Conservation (phyloP, 495 filamentous ascomycete genomes). For the Coniosporium apollinis region DNA sequence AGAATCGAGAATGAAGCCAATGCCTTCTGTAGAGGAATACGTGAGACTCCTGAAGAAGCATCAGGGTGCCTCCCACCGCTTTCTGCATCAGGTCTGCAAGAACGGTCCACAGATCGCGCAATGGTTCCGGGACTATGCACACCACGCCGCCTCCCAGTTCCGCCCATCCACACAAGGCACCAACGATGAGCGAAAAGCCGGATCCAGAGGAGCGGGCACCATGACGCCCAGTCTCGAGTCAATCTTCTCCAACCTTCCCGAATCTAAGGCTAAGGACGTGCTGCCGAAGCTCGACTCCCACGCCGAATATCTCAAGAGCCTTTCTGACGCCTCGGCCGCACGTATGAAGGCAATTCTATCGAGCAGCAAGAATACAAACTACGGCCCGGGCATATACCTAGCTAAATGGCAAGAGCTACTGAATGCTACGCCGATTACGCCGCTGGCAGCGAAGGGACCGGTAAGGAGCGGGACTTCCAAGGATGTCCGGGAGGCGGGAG, state of each 20-base stretch:
- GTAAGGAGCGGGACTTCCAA: constrained; percentile 35
- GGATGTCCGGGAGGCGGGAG: constrained; percentile 30
- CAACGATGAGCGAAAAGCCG: constrained; percentile 1
- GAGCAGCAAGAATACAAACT: constrained; percentile 10
- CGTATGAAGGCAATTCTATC: constrained; percentile 26
- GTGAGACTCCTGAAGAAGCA: constrained; percentile 38
- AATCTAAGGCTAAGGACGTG: constrained; percentile 20
- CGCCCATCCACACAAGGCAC: constrained; percentile 5
- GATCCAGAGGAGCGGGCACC: constrained; percentile 23
- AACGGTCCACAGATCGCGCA: constrained; percentile 40
- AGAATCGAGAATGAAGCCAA: too few species aligned
- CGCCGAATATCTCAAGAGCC: constrained; percentile 31
- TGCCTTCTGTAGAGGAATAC: constrained; percentile 45
- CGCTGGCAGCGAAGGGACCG: constrained; percentile 25
- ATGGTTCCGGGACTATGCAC: constrained; percentile 32
- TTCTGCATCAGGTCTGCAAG: constrained; percentile 42
- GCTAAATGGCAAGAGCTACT: constrained; percentile 45
- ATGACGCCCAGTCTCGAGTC: constrained; percentile 28
- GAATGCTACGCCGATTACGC: constrained; percentile 41
- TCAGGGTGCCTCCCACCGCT: constrained; percentile 35
- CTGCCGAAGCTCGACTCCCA: constrained; percentile 32
- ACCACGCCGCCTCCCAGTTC: constrained; percentile 26
- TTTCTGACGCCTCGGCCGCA: constrained; percentile 29
- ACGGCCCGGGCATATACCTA: constrained; percentile 47
- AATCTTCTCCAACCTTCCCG: constrained; percentile 30